Base-by-base conservation (phyloP, 2,329 filamentous ascomycete genomes). In the Penicillium brevicompactum region DNA sequence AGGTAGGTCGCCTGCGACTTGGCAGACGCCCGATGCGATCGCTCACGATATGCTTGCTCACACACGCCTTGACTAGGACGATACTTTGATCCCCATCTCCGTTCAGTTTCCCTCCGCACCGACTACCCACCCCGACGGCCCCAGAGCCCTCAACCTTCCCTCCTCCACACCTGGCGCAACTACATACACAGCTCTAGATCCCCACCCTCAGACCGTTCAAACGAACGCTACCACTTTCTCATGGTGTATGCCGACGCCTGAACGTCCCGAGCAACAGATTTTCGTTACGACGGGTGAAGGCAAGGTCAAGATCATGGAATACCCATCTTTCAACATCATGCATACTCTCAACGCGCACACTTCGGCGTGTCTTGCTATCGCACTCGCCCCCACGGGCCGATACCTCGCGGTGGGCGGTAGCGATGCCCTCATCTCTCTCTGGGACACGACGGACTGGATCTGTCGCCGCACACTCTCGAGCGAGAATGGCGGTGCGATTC, bases 371-470 rank as follows among this genome's bases (percentile, higher is more conserved):
- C 72, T 76, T 46, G 75, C 76, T 30, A 72, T 80, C 42, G 66
- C 75, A 11, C 76, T 78, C 30, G 74, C 75, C 11, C 78, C 78
- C 1, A 78, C 73, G 24, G 76, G 76, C 46, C 77, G 78, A 54
- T 80, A 81, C 60, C 70, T 81, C 22, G 78, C 78, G 18, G 67
- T 80, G 21, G 78, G 78, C 37, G 78, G 78, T 31, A 76, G 75
- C 49, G 78, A 81, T 63, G 76, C 78, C 10, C 69, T 81, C 31
- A 78, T 81, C 46, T 78, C 77, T 11, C 74, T 81, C 30, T 81
- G 78, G 77, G 78, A 81, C 64, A 81, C 78, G 4, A 77, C 72
- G 2, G 78, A 81, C 61, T 81, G 78, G 78, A 74, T 80, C 49
- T 80, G 78, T 57, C 74, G 72, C 24, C 76, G 78, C 38, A 80